A percentile compares a stretch with the other conserved stretches of the same genome.
Conservation (phyloP, 345 rosid species). For the Passiflora organensis region DNA sequence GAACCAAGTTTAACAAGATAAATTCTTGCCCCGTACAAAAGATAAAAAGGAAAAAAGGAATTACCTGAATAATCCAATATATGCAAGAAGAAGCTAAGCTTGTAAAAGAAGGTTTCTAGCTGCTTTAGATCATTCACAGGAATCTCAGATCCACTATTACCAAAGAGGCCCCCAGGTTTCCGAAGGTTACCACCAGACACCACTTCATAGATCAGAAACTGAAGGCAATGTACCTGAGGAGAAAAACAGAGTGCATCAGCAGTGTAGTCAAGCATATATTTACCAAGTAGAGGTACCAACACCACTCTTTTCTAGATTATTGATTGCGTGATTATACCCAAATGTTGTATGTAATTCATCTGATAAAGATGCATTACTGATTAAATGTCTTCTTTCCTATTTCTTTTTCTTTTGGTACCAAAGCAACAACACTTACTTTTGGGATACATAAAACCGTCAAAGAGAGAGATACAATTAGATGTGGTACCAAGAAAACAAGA, state of each 20-base stretch:
- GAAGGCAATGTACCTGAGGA: constrained; percentile 90
- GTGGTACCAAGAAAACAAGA: too few species aligned
- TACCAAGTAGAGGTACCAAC: background rate
- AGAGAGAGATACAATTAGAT: too few species aligned
- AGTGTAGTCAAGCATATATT: background rate
- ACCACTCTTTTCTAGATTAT: too few species aligned
- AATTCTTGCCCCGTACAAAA: background rate
- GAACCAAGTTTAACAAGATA: background rate
- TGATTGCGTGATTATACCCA: too few species aligned
- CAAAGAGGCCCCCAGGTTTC: constrained; percentile 97
- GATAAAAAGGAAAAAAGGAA: constrained; percentile 12
- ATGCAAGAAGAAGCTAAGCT: constrained; percentile 95
- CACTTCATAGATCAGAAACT: constrained; percentile 91
- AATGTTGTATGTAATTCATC: too few species aligned
- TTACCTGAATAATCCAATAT: constrained; percentile 89
- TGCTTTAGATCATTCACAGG: constrained; percentile 90
- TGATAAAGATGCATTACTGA: too few species aligned
- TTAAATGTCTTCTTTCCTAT: too few species aligned
- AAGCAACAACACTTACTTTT: too few species aligned
- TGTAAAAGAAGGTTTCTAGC: constrained; percentile 93
- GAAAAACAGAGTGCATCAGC: constrained; percentile 2
- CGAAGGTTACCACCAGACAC: constrained; percentile 99
- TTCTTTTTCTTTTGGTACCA: too few species aligned
- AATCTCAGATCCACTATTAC: constrained; percentile 96
- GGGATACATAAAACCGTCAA: too few species aligned